Conservation (phyloP, 2,329 filamentous ascomycete genomes). For the Blastomyces percursus region DNA sequence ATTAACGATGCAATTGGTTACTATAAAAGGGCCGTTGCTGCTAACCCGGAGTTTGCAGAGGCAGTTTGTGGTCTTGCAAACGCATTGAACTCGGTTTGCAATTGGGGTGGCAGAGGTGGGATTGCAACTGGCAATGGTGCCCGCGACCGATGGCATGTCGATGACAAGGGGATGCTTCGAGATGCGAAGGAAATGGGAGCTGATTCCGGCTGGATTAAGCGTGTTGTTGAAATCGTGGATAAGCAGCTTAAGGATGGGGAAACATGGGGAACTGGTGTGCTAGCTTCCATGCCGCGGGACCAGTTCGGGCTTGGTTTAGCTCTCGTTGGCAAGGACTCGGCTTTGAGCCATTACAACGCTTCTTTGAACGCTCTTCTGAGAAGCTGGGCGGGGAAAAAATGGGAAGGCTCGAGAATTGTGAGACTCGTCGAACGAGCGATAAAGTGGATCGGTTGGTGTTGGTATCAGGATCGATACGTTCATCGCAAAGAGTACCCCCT, state of each 20-base stretch:
- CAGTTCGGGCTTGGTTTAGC: conserved; percentile 42
- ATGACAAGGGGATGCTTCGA: conserved; percentile 68
- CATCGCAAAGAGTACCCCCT: conserved; percentile 45
- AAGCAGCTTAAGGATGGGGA: conserved; percentile 81
- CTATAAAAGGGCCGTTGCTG: conserved; percentile 76
- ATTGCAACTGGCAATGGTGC: conserved; percentile 61
- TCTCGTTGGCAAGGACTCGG: conserved; percentile 24
- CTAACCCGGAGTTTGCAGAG: conserved; percentile 94
- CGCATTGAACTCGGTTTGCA: conserved; percentile 89
- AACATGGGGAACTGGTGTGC: conserved; percentile 65
- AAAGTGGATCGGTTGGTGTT: conserved; percentile 66
- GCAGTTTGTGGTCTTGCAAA: conserved; percentile 93
- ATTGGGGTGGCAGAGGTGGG: conserved; percentile 83
- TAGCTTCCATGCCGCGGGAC: conserved; percentile 47
- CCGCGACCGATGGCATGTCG: conserved; percentile 87
- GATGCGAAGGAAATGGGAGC: conserved; percentile 56
- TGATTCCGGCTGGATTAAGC: conserved; percentile 71
- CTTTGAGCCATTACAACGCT: conserved; percentile 18
- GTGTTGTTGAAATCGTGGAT: conserved; percentile 80
- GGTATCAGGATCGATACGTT: conserved; percentile 76
- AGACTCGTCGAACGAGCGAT: conserved; percentile 75
- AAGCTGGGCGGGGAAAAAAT: conserved; percentile 61
- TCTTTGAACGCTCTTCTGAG: conserved; percentile 31
- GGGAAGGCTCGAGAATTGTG: conserved; percentile 80
- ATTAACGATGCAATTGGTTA: conserved; percentile 86